These are phyloP conservation scores for Lactifluus piperatus DNA, from an alignment of 768 basidiomycete genomes.

Conservation along the genomic window DNA sequence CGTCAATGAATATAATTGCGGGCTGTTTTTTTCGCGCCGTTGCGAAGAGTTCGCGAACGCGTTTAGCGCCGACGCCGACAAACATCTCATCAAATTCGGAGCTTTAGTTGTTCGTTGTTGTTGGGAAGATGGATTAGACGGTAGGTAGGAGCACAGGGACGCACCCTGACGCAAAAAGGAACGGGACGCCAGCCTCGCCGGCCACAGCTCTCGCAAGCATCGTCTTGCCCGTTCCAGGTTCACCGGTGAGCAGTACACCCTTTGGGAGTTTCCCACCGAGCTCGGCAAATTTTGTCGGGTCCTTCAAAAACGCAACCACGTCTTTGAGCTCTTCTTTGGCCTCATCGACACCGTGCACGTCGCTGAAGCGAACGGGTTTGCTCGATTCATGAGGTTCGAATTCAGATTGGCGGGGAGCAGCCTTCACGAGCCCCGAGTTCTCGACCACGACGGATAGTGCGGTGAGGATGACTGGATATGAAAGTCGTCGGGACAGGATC, in stretches of 20 bases:
- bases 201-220: conserved; percentile 96
- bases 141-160: neutral
- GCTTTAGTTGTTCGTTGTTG: conserved; percentile 29
- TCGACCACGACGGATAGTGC: conserved; percentile 85
- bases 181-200: conserved; percentile 96
- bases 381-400: conserved; percentile 80
- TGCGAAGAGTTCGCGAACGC: conserved; percentile 90
- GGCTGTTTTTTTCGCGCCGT: conserved; percentile 92
- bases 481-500: neutral
- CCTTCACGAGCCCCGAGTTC: conserved; percentile 88
- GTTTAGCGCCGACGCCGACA: conserved; percentile 90
- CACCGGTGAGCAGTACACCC: conserved; percentile 85
- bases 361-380: conserved; percentile 73
- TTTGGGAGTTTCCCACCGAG: conserved; percentile 93
- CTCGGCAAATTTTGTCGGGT: conserved; percentile 81
- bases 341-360: conserved; percentile 97
- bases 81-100: conserved; percentile 99
- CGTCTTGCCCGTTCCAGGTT: conserved; percentile 96
- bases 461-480: conserved; percentile 63
- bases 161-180: conserved; percentile 89
- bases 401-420: conserved; percentile 69
- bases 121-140: neutral
- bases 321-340: conserved; percentile 94
- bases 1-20: conserved; percentile 97
- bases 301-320: conserved; percentile 90